A percentile compares a stretch with the other conserved stretches of the same genome.
Evolutionary conservation across 2,329 filamentous ascomycete genomes (phyloP).

Genomic region (Aureobasidium sp.): DNA sequence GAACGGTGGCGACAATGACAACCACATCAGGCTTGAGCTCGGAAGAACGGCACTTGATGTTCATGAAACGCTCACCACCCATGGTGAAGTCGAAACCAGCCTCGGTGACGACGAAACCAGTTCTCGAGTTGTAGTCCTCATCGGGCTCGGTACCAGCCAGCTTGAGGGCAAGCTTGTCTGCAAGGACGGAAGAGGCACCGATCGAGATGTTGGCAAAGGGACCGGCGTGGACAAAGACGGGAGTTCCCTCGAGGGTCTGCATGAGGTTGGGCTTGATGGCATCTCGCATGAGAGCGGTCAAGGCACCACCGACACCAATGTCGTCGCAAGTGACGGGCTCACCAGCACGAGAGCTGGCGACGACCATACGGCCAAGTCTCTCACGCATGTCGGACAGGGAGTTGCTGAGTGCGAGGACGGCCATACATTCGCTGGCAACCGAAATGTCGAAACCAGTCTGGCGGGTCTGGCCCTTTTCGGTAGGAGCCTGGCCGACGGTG

Average conservation of each 20-base stretch:
- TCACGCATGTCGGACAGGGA: constrained; percentile 82
- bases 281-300: constrained; percentile 94
- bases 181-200: constrained; percentile 88
- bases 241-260: constrained; percentile 95
- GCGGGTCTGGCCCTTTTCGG: constrained; percentile 80
- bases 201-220: constrained; percentile 99
- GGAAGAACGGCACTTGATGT: constrained; percentile 97
- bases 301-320: constrained; percentile 80
- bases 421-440: constrained; percentile 97
- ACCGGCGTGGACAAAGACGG: constrained; percentile 93
- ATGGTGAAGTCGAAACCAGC: constrained; percentile 99
- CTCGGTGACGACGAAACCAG: constrained; percentile 91
- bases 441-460: constrained; percentile 97
- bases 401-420: constrained; percentile 88
- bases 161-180: constrained; percentile 92
- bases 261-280: constrained; percentile 98
- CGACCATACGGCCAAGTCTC: constrained; percentile 88
- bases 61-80: constrained; percentile 99
- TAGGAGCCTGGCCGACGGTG: constrained; percentile 77
- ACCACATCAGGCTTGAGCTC: constrained; percentile 88
- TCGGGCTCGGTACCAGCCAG: constrained; percentile 88
- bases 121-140: constrained; percentile 72
- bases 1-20: constrained; percentile 89
- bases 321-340: constrained; percentile 96
- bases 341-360: constrained; percentile 74